These are phyloP conservation scores for Oidium heveae DNA, from an alignment of 2,329 filamentous ascomycete species.

Conservation along the genomic window DNA sequence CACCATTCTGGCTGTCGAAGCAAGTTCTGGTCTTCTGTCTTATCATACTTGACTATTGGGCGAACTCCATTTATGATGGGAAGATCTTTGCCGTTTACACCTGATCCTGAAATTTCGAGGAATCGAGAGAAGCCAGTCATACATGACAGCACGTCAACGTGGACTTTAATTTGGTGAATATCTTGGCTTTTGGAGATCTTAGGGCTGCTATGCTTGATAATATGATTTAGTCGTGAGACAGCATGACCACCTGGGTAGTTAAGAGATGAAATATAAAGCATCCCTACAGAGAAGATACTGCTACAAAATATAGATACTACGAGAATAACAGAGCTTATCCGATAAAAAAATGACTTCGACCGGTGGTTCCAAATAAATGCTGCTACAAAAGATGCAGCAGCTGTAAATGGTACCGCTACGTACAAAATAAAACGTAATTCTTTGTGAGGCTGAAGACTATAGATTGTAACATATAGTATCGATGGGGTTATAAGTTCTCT, in stretches of 20 bases:
- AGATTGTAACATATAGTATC: constrained; percentile 48
- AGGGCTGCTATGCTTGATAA: constrained; percentile 10
- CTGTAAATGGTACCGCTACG: constrained; percentile 55
- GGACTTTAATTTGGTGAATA: constrained; percentile 19
- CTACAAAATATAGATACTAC: constrained; percentile 32
- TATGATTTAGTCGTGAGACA: constrained; percentile 26
- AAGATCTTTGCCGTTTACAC: constrained; percentile 12
- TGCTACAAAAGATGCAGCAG: constrained; percentile 48
- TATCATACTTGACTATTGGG: constrained; percentile 23
- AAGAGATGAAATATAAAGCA: constrained; percentile 58
- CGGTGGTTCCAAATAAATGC: constrained; percentile 41
- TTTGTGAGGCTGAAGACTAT: constrained; percentile 82
- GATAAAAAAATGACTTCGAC: constrained; percentile 32
- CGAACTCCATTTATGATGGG: constrained; percentile 7
- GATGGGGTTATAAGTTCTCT: constrained; percentile 35
- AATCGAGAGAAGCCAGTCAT: constrained; percentile 50
- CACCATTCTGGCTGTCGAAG: constrained; percentile 29
- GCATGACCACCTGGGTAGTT: constrained; percentile 89
- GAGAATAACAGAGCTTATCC: constrained; percentile 27
- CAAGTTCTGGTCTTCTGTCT: constrained; percentile 27
- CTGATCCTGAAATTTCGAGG: constrained; percentile 16
- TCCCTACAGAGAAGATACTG: constrained; percentile 32
- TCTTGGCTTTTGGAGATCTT: constrained; percentile 2
- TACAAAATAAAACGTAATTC: constrained; percentile 93
- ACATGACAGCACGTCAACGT: constrained; percentile 40